Evolutionary conservation across 139 green algal species (phyloP), one percentile per base, ranked within the genome.

Genomic region (Coccomyxa sp.): DNA sequence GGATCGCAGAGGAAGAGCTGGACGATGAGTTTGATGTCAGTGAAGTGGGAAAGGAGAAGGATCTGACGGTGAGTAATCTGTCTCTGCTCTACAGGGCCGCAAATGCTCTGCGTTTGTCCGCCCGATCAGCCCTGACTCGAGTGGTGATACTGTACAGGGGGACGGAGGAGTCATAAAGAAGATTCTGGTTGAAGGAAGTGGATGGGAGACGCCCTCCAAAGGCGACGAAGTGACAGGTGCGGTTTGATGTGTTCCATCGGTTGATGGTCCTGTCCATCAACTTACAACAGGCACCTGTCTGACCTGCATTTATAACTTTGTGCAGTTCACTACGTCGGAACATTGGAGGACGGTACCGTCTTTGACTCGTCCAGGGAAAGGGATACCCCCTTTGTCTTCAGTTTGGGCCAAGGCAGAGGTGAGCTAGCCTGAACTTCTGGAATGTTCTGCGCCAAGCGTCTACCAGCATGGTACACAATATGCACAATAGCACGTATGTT

Each of bases 271-370:
- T 77, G 31, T 16, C 30, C 27, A 17, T 79, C n/a, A 30, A 17
- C 12, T 28, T 18, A 38, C 38, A 63, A 83, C 13, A 14, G 60
- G n/a, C 66, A 79, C 28, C 32, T 67, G 31, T 16, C 14, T 77
- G 17, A 79, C 27, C 28, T 31, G 63, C 66, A 51, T 51, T 51
- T 51, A 51, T 38, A 23, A 74, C 66, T 83, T 30, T n/a, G 30
- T 87, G 76, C 90, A 96, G 97, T 99, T 38, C 97, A 99, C 89
- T 99, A 99, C 84, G 91, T 93, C 18, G 97, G 97, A 59, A 98
- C 95, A 0, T 90, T 99, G n/a, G 59, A 92, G 27, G 93, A 98
- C 79, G 96, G 96, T 51, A 93, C 86, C 38, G 94, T 97, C 82
- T 99, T 99, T 90, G 97, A 99, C 88, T 96, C 90, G 13, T 95